Evolutionary conservation across 768 basidiomycete species (phyloP).

Genomic region (Leccinellum albellum): DNA sequence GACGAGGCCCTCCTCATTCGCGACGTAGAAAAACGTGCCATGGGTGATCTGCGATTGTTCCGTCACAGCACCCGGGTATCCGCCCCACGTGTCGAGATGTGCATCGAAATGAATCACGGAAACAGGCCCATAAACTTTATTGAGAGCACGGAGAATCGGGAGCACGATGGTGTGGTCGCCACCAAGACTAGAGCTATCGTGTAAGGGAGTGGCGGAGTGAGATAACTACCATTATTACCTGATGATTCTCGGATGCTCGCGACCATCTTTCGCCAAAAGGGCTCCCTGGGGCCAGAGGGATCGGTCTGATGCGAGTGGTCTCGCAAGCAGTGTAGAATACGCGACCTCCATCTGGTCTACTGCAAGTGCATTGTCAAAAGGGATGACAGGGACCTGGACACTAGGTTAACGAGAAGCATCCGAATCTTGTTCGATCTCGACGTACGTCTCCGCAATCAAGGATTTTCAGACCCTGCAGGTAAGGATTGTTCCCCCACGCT

Average conservation of each 20-base stretch:
- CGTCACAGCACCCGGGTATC: constrained; percentile 38
- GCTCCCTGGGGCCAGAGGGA: constrained; percentile 26
- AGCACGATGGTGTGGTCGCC: constrained; percentile 89
- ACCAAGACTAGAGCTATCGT: constrained; percentile 43
- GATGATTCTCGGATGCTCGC: constrained; percentile 71
- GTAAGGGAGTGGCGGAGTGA: not conserved
- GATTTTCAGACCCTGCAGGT: constrained; percentile 50
- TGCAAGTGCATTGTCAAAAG: constrained; percentile 81
- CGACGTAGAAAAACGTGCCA: constrained; percentile 83
- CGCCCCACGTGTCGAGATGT: constrained; percentile 62
- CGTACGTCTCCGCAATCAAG: constrained; percentile 83
- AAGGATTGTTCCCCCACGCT: constrained; percentile 71
- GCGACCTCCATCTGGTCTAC: constrained; percentile 86
- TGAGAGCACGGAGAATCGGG: constrained; percentile 76
- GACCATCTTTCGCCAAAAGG: constrained; percentile 50
- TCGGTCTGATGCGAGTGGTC: constrained; percentile 37
- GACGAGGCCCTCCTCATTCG: constrained; percentile 75
- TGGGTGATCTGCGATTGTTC: constrained; percentile 72
- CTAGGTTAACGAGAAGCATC: not conserved
- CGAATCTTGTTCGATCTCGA: not conserved
- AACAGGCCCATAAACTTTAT: constrained; percentile 77
- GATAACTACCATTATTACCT: constrained; percentile 33
- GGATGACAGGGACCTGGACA: constrained; percentile 64
- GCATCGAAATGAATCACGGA: constrained; percentile 84
- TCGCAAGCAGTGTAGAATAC: constrained; percentile 69